These are phyloP conservation scores for Stellera chamaejasme DNA, from an alignment of 345 rosid genomes.

Conservation along the genomic window DNA sequence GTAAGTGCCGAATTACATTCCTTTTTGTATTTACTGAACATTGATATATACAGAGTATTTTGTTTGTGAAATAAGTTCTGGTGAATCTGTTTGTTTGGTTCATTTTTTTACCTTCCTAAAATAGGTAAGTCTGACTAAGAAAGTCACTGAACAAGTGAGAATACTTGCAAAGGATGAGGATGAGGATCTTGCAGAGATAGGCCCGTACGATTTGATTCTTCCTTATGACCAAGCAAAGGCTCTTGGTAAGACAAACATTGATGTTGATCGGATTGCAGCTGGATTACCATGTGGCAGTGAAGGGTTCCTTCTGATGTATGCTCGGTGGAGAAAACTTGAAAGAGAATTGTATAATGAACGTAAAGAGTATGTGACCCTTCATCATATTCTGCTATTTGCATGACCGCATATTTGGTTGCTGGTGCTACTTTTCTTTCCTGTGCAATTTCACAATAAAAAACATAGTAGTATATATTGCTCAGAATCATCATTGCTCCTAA, in stretches of 20 bases:
- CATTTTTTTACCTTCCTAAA: slow-evolving; percentile 10
- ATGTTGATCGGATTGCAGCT: slow-evolving; percentile 88
- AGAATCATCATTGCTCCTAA: neutral
- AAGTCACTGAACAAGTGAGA: slow-evolving; percentile 84
- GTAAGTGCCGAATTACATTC: slow-evolving; percentile 20
- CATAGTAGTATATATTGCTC: neutral
- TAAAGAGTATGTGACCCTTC: slow-evolving; percentile 46
- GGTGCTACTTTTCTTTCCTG: neutral
- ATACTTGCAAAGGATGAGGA: slow-evolving; percentile 77
- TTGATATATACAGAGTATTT: neutral
- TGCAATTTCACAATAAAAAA: neutral
- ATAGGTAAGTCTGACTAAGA: slow-evolving; percentile 70
- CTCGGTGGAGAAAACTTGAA: slow-evolving; percentile 95
- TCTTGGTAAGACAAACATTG: slow-evolving; percentile 87
- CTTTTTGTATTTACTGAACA: neutral
- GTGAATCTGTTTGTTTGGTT: neutral
- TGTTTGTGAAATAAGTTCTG: too few species aligned
- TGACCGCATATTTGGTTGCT: slow-evolving; percentile 4
- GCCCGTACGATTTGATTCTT: slow-evolving; percentile 47
- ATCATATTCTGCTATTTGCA: too few species aligned
- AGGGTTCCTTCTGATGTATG: slow-evolving; percentile 92
- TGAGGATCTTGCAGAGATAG: slow-evolving; percentile 58
- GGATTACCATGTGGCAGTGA: slow-evolving; percentile 96
- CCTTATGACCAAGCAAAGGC: slow-evolving; percentile 97
- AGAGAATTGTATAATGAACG: slow-evolving; percentile 89